Percentiles rank a stretch among this genome's conserved stretches.
Conservation (phyloP, 169 alveolate genomes). For the Plasmodium fragile region DNA sequence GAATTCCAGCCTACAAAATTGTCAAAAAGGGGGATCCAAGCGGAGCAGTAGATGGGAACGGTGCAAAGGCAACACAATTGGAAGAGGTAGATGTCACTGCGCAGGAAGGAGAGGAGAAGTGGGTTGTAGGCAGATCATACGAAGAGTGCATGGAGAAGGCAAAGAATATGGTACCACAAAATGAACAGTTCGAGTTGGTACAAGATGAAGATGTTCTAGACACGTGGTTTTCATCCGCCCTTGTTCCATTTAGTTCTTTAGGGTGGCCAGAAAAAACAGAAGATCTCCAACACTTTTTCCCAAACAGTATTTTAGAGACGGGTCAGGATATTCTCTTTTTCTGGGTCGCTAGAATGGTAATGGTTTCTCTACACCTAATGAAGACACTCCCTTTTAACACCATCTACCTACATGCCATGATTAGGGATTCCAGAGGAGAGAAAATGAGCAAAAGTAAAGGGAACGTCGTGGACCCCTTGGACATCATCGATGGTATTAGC, state of each 20-base stretch:
- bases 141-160: constrained; percentile 94
- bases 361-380: constrained; percentile 96
- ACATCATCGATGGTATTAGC: constrained; percentile 96
- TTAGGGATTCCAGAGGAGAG: constrained; percentile 98
- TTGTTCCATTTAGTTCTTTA: constrained; percentile 97
- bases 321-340: constrained; percentile 99
- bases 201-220: constrained; percentile 99
- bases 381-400: constrained; percentile 97
- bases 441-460: constrained; percentile 99
- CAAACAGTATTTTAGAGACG: constrained; percentile 97
- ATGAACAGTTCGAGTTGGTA: constrained; percentile 87
- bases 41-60: background rate
- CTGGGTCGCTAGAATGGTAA: constrained; percentile 99
- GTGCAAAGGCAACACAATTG: background rate
- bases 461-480: constrained; percentile 99
- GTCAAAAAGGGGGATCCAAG: constrained; percentile 65
- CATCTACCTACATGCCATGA: constrained; percentile 98
- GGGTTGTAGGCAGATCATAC: constrained; percentile 92
- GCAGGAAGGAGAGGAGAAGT: constrained; percentile 85
- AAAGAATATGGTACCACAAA: constrained; percentile 84
- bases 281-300: constrained; percentile 96
- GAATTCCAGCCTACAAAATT: constrained; percentile 98
- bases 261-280: constrained; percentile 98
- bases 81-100: background rate
- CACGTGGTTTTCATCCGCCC: constrained; percentile 99